Evolutionary conservation across 179 eudicot species (phyloP).

Genomic region (Amaranthus tricolor): DNA sequence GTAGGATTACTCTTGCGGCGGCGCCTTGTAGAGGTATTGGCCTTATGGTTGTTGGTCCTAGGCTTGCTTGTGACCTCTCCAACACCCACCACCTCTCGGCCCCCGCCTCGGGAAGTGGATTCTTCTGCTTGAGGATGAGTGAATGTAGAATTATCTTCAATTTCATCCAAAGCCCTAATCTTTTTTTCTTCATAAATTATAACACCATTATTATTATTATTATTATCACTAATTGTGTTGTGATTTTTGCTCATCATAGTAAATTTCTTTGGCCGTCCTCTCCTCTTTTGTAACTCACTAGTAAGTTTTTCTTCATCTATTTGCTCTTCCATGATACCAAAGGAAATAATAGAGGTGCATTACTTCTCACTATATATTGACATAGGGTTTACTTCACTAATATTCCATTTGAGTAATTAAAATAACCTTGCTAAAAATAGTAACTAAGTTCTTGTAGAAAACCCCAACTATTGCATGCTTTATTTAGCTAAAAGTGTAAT

Average conservation of each 20-base stretch:
- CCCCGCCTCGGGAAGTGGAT: slow-evolving; percentile 22
- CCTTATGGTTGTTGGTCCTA: not conserved
- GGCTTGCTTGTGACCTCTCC: slow-evolving; percentile 24
- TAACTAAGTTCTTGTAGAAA: not conserved
- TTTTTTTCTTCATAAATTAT: slow-evolving; percentile 18
- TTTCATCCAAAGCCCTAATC: slow-evolving; percentile 24
- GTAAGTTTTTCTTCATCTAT: not conserved
- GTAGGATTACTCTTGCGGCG: slow-evolving; percentile 28
- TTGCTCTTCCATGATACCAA: slow-evolving; percentile 6
- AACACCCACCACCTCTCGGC: slow-evolving; percentile 19
- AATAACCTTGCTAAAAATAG: not conserved
- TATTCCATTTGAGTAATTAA: not conserved
- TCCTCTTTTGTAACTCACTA: slow-evolving; percentile 20
- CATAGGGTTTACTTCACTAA: not conserved
- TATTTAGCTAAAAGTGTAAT: not conserved
- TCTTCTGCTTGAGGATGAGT: slow-evolving; percentile 20
- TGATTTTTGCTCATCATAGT: slow-evolving; percentile 11
- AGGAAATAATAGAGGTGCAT: not conserved
- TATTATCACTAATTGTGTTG: not conserved
- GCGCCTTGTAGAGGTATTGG: slow-evolving; percentile 4
- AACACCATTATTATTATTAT: not conserved
- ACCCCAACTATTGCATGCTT: not conserved
- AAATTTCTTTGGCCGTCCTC: slow-evolving; percentile 26
- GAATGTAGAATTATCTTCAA: slow-evolving; percentile 10
- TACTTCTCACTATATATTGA: slow-evolving; percentile 3